Base-by-base conservation (phyloP, 129 eudicot species). In the Pittosporum tobira region DNA sequence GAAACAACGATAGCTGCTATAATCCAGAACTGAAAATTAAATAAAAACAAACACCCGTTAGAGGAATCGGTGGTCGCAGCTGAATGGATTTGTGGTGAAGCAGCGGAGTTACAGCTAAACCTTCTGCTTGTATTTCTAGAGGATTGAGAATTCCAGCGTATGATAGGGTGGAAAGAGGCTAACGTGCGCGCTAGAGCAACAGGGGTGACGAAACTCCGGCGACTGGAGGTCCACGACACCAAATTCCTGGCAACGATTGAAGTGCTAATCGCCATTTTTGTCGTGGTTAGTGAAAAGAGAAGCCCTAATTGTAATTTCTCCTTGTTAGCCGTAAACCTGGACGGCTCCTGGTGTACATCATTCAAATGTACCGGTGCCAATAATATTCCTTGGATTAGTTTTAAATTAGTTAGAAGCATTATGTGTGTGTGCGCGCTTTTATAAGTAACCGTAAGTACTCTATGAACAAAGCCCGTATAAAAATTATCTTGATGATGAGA, bases 11-110 rank as follows among this genome's bases (percentile, higher is more conserved):
- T 30, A 30, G 4, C 1, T 30, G 36, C 36, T 30, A 30, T 30
- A 4, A 30, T 30, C 36, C 36, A 30, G 1, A 5, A 30, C 36
- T 8, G 36, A 30, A 30, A 4, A 30, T 8, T n/a, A n/a, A n/a
- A n/a, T n/a, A n/a, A n/a, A n/a, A n/a, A n/a, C n/a, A n/a, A 52
- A 29, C 75, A 83, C 91, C 85, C 62, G 63, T 59, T 63, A 2
- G 76, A 73, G 63, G 69, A 36, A 47, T 70, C 15, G 22, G 40
- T 25, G 51, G 70, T 34, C 14, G 50, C 25, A 12, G 42, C n/a
- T 36, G 91, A 58, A 46, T 21, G 30, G 36, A 70, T 53, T 38
- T 76, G 65, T 29, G 57, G n/a, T 63, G 62, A 59, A 42, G 78
- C 81, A 12, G 73, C 36, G 14, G 76, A 65, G 24, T 55, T 51